These are phyloP conservation scores for Quercus tomentella DNA, from an alignment of 331 rosid species.

Conservation along the genomic window DNA sequence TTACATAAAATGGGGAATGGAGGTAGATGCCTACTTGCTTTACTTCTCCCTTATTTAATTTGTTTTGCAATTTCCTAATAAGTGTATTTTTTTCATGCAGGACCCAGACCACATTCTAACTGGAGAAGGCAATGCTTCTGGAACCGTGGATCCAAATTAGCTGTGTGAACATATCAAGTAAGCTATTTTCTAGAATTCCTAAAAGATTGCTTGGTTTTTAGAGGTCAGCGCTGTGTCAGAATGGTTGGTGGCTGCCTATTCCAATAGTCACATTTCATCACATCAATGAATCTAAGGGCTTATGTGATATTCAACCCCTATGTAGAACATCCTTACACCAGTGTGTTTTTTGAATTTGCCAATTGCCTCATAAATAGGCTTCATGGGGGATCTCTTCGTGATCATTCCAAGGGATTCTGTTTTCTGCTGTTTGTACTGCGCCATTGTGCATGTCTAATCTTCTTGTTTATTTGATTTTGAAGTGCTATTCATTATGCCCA, in stretches of 20 bases:
- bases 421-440: not conserved
- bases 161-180: conserved; percentile 43
- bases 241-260: not conserved
- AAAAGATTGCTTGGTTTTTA: too few relatives aligned
- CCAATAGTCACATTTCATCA: not conserved
- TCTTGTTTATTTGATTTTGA: not conserved
- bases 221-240: not conserved
- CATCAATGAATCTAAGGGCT: not conserved
- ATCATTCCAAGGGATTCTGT: not conserved
- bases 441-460: not conserved
- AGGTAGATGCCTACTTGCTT: conserved; percentile 45
- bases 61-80: conserved; percentile 8
- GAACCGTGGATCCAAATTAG: conserved; percentile 70
- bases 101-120: conserved; percentile 72
- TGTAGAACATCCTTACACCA: not conserved
- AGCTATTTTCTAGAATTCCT: conserved; percentile 9
- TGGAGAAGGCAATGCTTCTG: conserved; percentile 80
- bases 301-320: not conserved
- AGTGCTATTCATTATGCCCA: not conserved
- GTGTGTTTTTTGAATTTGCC: not conserved
- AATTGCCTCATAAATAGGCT: not conserved
- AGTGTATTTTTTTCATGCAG: conserved; percentile 30
- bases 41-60: conserved; percentile 9
- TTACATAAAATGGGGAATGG: conserved; percentile 99
- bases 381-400: not conserved